phyloP scores from a whole-genome alignment of 345 rosid genomes.

The Sapria himalayana region DNA sequence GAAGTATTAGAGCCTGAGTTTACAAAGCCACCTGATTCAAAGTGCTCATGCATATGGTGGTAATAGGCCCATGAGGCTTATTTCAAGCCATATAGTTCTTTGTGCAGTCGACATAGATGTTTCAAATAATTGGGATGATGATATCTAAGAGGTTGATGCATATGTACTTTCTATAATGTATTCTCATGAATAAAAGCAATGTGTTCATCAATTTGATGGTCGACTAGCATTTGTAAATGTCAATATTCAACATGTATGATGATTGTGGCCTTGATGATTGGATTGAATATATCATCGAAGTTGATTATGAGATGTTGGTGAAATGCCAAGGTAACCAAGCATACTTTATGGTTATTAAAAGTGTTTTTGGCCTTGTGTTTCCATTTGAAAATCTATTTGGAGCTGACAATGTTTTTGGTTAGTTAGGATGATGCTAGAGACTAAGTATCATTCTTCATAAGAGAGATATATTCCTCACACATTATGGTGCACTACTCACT shows the following conservation, averaged over 20 bases:
- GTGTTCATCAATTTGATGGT: background rate
- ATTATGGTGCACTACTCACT: background rate
- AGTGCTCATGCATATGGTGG: background rate
- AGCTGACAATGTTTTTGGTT: background rate
- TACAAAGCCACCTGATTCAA: background rate
- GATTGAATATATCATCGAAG: slow-evolving; percentile 1
- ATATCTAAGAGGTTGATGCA: background rate
- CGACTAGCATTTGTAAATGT: background rate
- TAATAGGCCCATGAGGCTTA: background rate
- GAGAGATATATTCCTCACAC: background rate
- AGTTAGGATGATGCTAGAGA: background rate
- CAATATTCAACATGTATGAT: background rate
- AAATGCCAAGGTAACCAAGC: background rate
- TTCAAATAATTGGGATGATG: background rate
- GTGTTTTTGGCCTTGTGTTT: background rate
- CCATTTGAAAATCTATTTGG: background rate
- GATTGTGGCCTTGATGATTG: background rate
- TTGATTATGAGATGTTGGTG: background rate
- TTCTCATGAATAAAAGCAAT: background rate
- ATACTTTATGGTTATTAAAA: background rate
- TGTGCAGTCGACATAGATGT: background rate
- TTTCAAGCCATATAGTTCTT: background rate
- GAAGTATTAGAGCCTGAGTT: background rate
- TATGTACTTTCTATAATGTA: background rate
- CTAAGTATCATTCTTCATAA: slow-evolving; percentile 1